These are phyloP conservation scores for Fusarium transvaalense DNA, from an alignment of 2,329 filamentous ascomycete genomes.

Conservation along the genomic window DNA sequence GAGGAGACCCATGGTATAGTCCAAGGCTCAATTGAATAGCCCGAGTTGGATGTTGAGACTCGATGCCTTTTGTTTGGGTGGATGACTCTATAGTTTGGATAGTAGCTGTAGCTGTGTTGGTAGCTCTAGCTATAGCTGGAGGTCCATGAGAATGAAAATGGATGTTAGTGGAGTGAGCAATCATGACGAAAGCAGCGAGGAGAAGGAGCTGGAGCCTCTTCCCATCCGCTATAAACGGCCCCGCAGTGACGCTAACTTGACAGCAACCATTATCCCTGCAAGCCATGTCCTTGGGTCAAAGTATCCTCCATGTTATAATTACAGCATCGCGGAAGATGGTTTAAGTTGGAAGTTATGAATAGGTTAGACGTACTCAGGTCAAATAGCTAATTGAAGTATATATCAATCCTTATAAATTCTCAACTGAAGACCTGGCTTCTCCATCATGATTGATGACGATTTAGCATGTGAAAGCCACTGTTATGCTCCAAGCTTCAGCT, in stretches of 20 bases:
- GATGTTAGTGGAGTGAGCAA: background rate
- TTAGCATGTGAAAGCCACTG: constrained; percentile 23
- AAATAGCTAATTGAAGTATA: no score
- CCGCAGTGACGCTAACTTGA: constrained; percentile 36
- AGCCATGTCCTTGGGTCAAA: background rate
- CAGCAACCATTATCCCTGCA: constrained; percentile 18
- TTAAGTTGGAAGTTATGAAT: no score
- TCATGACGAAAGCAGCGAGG: constrained; percentile 34
- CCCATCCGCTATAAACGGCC: constrained; percentile 2
- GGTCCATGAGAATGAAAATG: background rate
- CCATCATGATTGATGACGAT: background rate
- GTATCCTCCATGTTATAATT: background rate
- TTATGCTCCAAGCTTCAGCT: background rate
- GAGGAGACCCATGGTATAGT: constrained; percentile 60
- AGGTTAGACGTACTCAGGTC: no score
- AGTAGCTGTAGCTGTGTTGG: background rate
- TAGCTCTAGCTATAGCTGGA: constrained; percentile 1
- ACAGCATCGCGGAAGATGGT: no score
- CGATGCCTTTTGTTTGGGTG: background rate
- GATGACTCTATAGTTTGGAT: constrained; percentile 7
- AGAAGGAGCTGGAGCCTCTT: background rate
- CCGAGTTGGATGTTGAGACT: background rate
- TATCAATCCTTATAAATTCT: background rate
- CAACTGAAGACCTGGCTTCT: no score
- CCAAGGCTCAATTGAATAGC: background rate